These are phyloP conservation scores for Secale cereale DNA, from an alignment of 176 grass and related monocot species.

Conservation along the genomic window DNA sequence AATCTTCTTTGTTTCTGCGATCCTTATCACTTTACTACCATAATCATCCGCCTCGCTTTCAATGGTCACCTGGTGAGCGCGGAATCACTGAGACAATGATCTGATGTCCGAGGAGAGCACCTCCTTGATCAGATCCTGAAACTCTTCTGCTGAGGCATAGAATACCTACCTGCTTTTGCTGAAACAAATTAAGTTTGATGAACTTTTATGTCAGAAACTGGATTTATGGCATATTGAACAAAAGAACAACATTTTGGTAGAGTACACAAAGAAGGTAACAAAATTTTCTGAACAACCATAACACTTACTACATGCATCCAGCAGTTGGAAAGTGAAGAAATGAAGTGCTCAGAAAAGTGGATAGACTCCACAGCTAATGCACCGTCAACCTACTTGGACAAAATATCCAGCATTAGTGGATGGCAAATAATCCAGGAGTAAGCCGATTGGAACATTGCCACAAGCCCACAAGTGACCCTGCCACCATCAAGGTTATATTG, in stretches of 20 bases:
- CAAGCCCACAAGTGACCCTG: background rate
- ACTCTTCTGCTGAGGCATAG: slow-evolving; percentile 59
- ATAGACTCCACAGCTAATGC: slow-evolving; percentile 61
- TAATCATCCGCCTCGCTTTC: background rate
- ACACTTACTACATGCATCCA: slow-evolving; percentile 65
- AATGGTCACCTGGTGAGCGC: slow-evolving; percentile 39
- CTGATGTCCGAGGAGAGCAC: slow-evolving; percentile 88
- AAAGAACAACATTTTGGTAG: background rate
- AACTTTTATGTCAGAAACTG: background rate
- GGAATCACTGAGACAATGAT: slow-evolving; percentile 63
- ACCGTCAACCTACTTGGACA: slow-evolving; percentile 50
- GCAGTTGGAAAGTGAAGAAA: slow-evolving; percentile 48
- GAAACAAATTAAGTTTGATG: slow-evolving; percentile 21
- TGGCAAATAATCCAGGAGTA: background rate
- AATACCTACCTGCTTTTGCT: slow-evolving; percentile 58
- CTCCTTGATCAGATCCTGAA: slow-evolving; percentile 67
- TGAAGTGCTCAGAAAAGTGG: slow-evolving; percentile 51
- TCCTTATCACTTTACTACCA: slow-evolving; percentile 1
- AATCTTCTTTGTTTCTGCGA: background rate
- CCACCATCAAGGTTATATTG: background rate
- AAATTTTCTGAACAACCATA: background rate
- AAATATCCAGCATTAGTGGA: background rate
- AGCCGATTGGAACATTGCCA: background rate
- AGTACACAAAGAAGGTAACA: background rate
- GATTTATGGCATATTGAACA: background rate